These are phyloP conservation scores for Pythium chondricola DNA, from an alignment of 352 stramenopile species.

Conservation along the genomic window DNA sequence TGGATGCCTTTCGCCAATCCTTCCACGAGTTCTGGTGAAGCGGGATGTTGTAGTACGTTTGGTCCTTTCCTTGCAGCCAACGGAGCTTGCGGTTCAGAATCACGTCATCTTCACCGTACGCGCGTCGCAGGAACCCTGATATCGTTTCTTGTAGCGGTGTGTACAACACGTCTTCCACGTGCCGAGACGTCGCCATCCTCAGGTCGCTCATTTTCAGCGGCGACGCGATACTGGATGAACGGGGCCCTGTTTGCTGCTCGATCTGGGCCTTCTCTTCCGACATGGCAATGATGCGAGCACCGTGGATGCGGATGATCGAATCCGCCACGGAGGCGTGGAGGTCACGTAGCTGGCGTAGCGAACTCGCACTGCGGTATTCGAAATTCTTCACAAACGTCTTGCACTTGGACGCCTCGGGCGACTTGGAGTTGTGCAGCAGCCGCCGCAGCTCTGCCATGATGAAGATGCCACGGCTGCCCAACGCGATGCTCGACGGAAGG, in stretches of 20 bases:
- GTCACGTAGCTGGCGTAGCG: constrained; percentile 53
- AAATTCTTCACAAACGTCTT: constrained; percentile 59
- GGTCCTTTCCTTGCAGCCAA: constrained; percentile 88
- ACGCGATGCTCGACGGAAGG: constrained; percentile 15
- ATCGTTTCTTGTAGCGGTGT: constrained; percentile 59
- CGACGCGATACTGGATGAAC: too few relatives aligned
- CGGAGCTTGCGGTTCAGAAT: constrained; percentile 78
- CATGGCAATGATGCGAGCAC: constrained; percentile 49
- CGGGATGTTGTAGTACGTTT: constrained; percentile 87
- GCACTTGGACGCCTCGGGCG: constrained; percentile 57
- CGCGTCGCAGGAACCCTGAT: constrained; percentile 41
- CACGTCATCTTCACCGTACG: constrained; percentile 70
- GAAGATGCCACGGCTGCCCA: constrained; percentile 69
- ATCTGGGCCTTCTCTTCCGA: constrained; percentile 35
- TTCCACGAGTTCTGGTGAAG: constrained; percentile 79
- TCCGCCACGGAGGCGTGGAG: constrained; percentile 54
- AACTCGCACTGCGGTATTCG: constrained; percentile 32
- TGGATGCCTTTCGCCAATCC: constrained; percentile 72
- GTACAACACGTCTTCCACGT: constrained; percentile 82
- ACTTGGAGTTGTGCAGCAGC: constrained; percentile 75
- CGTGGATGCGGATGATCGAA: constrained; percentile 60
- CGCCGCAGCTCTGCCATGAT: constrained; percentile 76
- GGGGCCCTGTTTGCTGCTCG: constrained; percentile 2
- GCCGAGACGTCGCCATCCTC: constrained; percentile 52
- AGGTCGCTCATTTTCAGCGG: constrained; percentile 51